phyloP scores from a whole-genome alignment of 1,284 basidiomycete genomes.

The Prillingera fragicola region DNA sequence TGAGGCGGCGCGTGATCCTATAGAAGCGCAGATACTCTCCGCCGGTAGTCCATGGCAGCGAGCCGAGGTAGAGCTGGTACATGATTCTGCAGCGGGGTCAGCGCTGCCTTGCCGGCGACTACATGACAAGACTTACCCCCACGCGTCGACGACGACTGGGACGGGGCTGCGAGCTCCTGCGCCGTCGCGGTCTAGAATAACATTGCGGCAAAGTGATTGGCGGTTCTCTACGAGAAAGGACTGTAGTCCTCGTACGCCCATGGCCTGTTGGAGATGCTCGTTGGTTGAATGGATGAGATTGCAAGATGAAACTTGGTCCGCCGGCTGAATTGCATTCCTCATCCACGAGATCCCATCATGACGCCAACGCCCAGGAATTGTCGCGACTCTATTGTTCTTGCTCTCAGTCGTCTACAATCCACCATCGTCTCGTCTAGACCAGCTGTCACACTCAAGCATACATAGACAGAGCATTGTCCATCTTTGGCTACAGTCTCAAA shows the following conservation, averaged over 20 bases:
- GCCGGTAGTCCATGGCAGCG: conserved; percentile 75
- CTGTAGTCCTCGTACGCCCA: conserved; percentile 77
- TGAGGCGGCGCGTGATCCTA: conserved; percentile 53
- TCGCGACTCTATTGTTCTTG: not conserved
- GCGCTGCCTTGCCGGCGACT: not conserved
- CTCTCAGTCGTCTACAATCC: not conserved
- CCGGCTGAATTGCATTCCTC: no score
- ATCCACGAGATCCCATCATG: no score
- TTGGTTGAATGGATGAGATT: no score
- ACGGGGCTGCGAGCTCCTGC: conserved; percentile 16
- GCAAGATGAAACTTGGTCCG: no score
- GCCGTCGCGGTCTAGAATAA: conserved; percentile 45
- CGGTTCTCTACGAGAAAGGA: conserved; percentile 71
- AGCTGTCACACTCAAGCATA: not conserved
- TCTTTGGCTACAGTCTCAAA: not conserved
- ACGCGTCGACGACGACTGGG: conserved; percentile 70
- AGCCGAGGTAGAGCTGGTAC: conserved; percentile 61
- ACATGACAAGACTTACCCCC: conserved; percentile 70
- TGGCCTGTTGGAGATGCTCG: no score
- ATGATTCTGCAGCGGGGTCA: conserved; percentile 63
- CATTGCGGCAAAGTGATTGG: conserved; percentile 55
- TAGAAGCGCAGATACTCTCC: conserved; percentile 69
- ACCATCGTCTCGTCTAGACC: not conserved
- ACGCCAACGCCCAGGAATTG: no score
- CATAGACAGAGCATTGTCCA: not conserved